Conservation (phyloP, 2,329 filamentous ascomycete species). For the Diaporthe aspalathi region DNA sequence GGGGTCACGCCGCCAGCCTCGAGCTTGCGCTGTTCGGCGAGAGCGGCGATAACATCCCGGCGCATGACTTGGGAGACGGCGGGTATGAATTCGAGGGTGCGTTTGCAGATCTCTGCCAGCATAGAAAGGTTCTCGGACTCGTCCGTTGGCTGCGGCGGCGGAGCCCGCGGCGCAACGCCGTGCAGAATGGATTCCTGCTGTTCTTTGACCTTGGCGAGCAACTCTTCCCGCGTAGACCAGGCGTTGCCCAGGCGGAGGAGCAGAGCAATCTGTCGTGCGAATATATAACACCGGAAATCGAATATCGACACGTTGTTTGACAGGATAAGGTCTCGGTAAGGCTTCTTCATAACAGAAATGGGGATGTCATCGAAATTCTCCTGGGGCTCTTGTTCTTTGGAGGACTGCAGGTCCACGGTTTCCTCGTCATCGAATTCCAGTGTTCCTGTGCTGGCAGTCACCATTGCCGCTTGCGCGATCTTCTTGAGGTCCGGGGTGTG, state of each 20-base stretch:
- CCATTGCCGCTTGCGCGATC: conserved; percentile 64
- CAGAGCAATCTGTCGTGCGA: conserved; percentile 86
- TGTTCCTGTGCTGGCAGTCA: conserved; percentile 46
- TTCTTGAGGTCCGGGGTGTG: conserved; percentile 80
- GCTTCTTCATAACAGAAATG: conserved; percentile 75
- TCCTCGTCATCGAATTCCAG: conserved; percentile 49
- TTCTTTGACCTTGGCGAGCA: conserved; percentile 70
- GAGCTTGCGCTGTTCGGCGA: conserved; percentile 55
- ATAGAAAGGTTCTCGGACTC: conserved; percentile 80
- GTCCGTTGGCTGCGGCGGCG: conserved; percentile 62
- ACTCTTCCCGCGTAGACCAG: conserved; percentile 70
- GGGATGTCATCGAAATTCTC: conserved; percentile 67
- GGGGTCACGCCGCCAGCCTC: conserved; percentile 50
- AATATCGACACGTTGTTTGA: conserved; percentile 96
- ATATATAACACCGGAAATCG: conserved; percentile 94
- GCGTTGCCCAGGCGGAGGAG: conserved; percentile 86
- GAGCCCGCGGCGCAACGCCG: conserved; percentile 65
- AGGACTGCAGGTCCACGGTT: conserved; percentile 49
- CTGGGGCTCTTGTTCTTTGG: conserved; percentile 45
- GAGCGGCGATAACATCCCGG: conserved; percentile 77
- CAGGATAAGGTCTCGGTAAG: conserved; percentile 91
- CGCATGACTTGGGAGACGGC: conserved; percentile 83
- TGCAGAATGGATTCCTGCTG: conserved; percentile 70
- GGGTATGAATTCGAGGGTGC: conserved; percentile 86
- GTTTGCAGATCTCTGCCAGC: conserved; percentile 86